Evolutionary conservation across 164 flowering plant species (phyloP).

Genomic region (Dillenia suffruticosa): DNA sequence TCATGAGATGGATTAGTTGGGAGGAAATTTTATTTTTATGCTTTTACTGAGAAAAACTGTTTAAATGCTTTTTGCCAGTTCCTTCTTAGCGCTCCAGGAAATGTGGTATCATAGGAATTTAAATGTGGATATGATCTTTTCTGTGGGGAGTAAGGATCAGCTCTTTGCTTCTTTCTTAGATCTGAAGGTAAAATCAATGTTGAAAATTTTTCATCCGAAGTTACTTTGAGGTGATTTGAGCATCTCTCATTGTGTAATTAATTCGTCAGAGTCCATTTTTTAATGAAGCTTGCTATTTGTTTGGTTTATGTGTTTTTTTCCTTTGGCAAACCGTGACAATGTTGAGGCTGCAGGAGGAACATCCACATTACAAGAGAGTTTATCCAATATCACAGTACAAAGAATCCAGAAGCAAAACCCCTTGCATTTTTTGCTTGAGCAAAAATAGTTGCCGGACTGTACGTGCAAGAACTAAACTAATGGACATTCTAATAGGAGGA

Average conservation of each 20-base stretch:
- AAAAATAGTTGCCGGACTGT: constrained; percentile 57
- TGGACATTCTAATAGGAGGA: constrained; percentile 61
- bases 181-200: too few species aligned
- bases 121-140: too few species aligned
- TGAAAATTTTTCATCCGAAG: too few species aligned
- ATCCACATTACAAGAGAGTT: constrained; percentile 16
- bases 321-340: not conserved
- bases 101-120: too few species aligned
- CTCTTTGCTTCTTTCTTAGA: too few species aligned
- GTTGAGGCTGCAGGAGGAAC: constrained; percentile 32
- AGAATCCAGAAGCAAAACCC: constrained; percentile 22
- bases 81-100: too few species aligned
- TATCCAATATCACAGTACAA: constrained; percentile 19
- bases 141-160: too few species aligned
- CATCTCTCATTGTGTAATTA: not conserved
- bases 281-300: not conserved
- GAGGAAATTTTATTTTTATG: too few species aligned
- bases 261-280: not conserved
- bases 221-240: not conserved
- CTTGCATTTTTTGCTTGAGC: constrained; percentile 53
- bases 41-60: too few species aligned
- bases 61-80: too few species aligned
- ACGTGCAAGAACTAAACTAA: constrained; percentile 77
- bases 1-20: too few species aligned
- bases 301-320: not conserved